Conservation (phyloP, 2,329 filamentous ascomycete species). For the Diaporthe batatas region DNA sequence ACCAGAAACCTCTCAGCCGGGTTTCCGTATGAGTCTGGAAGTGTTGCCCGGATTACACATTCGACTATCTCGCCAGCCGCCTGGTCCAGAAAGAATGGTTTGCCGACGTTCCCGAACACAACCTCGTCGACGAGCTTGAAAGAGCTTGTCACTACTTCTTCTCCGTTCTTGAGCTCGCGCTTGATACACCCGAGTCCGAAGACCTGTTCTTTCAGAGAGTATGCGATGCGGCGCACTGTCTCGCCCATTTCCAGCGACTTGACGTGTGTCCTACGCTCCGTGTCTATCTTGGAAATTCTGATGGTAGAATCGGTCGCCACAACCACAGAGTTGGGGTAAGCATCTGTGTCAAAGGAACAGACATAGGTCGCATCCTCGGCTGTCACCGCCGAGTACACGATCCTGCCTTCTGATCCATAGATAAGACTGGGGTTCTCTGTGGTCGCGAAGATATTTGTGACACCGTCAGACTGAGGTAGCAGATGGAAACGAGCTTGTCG, state of each 20-base stretch:
- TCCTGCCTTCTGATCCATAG: slow-evolving; percentile 87
- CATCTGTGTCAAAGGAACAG: slow-evolving; percentile 84
- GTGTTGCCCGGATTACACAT: slow-evolving; percentile 81
- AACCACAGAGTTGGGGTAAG: slow-evolving; percentile 84
- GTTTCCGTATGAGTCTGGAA: slow-evolving; percentile 70
- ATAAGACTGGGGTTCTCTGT: slow-evolving; percentile 96
- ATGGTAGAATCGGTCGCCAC: slow-evolving; percentile 83
- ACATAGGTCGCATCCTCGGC: slow-evolving; percentile 87
- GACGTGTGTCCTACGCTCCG: slow-evolving; percentile 88
- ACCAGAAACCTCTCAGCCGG: slow-evolving; percentile 86
- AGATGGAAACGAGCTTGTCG: slow-evolving; percentile 86
- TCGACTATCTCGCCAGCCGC: slow-evolving; percentile 80
- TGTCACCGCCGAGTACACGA: slow-evolving; percentile 94
- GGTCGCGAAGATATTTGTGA: slow-evolving; percentile 89
- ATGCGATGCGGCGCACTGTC: slow-evolving; percentile 88
- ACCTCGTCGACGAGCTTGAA: slow-evolving; percentile 94
- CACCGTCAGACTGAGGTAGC: slow-evolving; percentile 75
- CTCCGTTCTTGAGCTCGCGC: slow-evolving; percentile 76
- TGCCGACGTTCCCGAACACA: slow-evolving; percentile 81
- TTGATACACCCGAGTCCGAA: slow-evolving; percentile 91
- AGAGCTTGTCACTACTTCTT: slow-evolving; percentile 82
- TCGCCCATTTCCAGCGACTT: slow-evolving; percentile 83
- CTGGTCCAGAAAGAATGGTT: slow-evolving; percentile 72
- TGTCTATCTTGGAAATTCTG: slow-evolving; percentile 85
- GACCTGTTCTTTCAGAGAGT: slow-evolving; percentile 81